phyloP scores from a whole-genome alignment of 2,329 filamentous ascomycete species.

The Periconia sp. region DNA sequence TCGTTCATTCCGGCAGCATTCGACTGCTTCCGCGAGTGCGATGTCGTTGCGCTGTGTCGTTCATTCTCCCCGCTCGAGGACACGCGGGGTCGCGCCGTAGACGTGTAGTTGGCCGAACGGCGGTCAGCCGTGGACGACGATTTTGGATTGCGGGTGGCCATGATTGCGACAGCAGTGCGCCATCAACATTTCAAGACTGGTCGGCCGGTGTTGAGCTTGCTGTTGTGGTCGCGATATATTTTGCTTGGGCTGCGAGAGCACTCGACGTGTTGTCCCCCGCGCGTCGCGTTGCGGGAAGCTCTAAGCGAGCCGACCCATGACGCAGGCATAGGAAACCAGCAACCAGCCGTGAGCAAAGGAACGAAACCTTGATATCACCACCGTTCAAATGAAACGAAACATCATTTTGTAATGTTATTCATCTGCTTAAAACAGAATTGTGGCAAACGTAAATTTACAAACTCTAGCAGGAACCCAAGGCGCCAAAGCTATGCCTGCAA shows the following conservation, averaged over 20 bases:
- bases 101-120: constrained; percentile 37
- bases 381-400: too few relatives aligned
- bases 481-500: constrained; percentile 9
- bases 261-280: constrained; percentile 13
- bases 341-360: too few relatives aligned
- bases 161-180: constrained; percentile 28
- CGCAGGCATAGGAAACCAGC: too few relatives aligned
- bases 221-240: constrained; percentile 13
- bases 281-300: constrained; percentile 5
- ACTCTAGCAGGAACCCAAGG: background rate
- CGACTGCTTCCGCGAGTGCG: constrained; percentile 39
- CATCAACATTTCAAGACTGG: constrained; percentile 25
- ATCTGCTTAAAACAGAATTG: too few relatives aligned
- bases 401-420: too few relatives aligned
- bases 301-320: constrained; percentile 4
- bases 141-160: constrained; percentile 44
- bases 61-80: constrained; percentile 37
- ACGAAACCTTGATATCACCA: too few relatives aligned
- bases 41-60: constrained; percentile 28
- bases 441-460: too few relatives aligned
- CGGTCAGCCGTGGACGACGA: constrained; percentile 37
- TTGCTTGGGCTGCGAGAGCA: constrained; percentile 6
- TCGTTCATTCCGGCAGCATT: constrained; percentile 30
- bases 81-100: constrained; percentile 45
- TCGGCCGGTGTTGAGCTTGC: constrained; percentile 18